Base-by-base conservation (phyloP, 2,329 filamentous ascomycete species). In the Claviceps sp. region DNA sequence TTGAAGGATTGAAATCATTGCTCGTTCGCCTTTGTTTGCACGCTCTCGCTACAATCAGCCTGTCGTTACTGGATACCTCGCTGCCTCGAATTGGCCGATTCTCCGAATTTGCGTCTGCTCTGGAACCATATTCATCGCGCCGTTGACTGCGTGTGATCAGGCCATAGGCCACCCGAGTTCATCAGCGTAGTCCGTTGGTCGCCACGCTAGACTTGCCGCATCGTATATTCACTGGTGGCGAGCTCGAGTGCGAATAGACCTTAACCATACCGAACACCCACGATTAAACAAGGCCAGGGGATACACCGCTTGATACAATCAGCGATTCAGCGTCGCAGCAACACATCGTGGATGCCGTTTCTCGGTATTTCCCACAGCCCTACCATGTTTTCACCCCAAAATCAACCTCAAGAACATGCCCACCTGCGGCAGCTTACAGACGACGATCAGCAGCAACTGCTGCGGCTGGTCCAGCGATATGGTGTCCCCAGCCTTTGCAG, bases 361-460 rank as follows among this genome's bases (percentile, higher is more conserved):
- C 14, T 5, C 13, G 8, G 10, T 22, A 19, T 13, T 22, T 8
- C 11, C 24, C 17, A 37, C 26, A 46, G 22, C 13, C 22, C n/a
- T 17, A 17, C 38, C 51, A 70, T 70, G 68, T 68, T 68, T 53
- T 62, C 63, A 14, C 68, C 63, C 24, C 53, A 50, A n/a, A 50
- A 44, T 40, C 53, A 50, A 50, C 30, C 39, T 19, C 60, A 61
- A 49, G 67, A 70, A 40, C 68, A 70, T 48, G 58, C 61, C 54
- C 61, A 58, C 54, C 59, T 68, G 53, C 64, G 65, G 48, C 62
- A 65, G n/a, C 54, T 70, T 50, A 55, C 64, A 38, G 68, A 70
- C 7, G 68, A 70, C 47, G 68, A 70, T 54, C 68, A 68, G 55
- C 67, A 68, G 45, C 58, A 67, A 22, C 61, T 70, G 30, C 51